Evolutionary conservation across 306 rosid species (phyloP).

Genomic region (Cicer pinnatifidum): DNA sequence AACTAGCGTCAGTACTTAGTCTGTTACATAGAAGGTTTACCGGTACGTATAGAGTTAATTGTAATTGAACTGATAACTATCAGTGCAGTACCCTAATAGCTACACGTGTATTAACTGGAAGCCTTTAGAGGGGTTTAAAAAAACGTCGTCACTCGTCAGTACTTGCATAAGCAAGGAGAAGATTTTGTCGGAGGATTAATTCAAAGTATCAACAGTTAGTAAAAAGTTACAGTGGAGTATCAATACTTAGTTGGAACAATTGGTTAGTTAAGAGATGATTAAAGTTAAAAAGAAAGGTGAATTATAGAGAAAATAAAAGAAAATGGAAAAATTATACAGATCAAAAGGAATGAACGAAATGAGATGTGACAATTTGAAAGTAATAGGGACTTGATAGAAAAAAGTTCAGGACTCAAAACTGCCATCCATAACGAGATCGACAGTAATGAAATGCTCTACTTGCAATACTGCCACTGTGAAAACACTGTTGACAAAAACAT

Average conservation of each 20-base stretch:
- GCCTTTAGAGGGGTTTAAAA: not conserved
- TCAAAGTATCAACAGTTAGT: too few relatives aligned
- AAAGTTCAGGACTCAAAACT: not conserved
- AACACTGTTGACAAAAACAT: not conserved
- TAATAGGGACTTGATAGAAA: not conserved
- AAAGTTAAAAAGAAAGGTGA: not conserved
- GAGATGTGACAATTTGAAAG: not conserved
- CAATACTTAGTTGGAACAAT: not conserved
- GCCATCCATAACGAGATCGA: not conserved
- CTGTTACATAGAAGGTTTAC: not conserved
- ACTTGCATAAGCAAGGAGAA: too few relatives aligned
- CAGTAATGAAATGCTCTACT: constrained; percentile 2
- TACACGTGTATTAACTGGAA: not conserved
- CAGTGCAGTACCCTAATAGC: not conserved
- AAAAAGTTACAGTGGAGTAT: not conserved
- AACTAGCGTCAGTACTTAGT: not conserved
- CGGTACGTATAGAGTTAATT: not conserved
- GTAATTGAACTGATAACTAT: not conserved
- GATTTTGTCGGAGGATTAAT: too few relatives aligned
- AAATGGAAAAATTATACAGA: not conserved
- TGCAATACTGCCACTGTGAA: not conserved
- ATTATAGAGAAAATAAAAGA: not conserved
- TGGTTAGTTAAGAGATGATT: not conserved
- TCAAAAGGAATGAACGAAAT: not conserved
- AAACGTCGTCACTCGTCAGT: not conserved